Evolutionary conservation across 108 stramenopile species (phyloP).

Genomic region (Cyclotella baltica): DNA sequence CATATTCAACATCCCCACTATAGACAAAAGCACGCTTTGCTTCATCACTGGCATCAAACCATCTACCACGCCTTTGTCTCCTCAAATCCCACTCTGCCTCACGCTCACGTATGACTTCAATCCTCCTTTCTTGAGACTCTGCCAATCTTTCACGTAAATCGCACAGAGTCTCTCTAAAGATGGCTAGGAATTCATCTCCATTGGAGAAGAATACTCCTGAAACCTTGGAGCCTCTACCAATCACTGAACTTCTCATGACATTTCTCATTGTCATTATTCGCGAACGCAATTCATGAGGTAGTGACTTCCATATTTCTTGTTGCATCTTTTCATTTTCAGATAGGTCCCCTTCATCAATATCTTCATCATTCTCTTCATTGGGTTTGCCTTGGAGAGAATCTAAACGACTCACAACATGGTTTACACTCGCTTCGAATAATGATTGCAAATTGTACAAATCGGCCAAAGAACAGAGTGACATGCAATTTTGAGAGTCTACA

Average conservation of each 20-base stretch:
- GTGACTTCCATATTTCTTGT: constrained; percentile 38
- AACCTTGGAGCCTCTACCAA: constrained; percentile 55
- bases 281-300: constrained; percentile 42
- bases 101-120: constrained; percentile 53
- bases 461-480: constrained; percentile 71
- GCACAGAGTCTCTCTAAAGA: constrained; percentile 50
- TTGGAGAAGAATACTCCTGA: constrained; percentile 52
- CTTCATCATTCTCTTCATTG: constrained; percentile 4
- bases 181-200: constrained; percentile 56
- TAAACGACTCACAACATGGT: constrained; percentile 46
- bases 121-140: constrained; percentile 41
- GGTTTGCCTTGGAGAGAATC: constrained; percentile 40
- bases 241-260: constrained; percentile 49
- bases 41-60: constrained; percentile 47
- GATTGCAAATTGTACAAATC: constrained; percentile 67
- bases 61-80: constrained; percentile 35
- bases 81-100: constrained; percentile 41
- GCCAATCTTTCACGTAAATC: constrained; percentile 44
- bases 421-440: constrained; percentile 66
- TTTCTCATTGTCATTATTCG: constrained; percentile 56
- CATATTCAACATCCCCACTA: constrained; percentile 44
- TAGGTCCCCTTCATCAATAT: constrained; percentile 14
- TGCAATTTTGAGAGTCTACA: constrained; percentile 75
- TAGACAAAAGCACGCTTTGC: constrained; percentile 43
- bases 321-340: constrained; percentile 14